Conservation (phyloP, 345 rosid species). For the Eucalyptus victrix region DNA sequence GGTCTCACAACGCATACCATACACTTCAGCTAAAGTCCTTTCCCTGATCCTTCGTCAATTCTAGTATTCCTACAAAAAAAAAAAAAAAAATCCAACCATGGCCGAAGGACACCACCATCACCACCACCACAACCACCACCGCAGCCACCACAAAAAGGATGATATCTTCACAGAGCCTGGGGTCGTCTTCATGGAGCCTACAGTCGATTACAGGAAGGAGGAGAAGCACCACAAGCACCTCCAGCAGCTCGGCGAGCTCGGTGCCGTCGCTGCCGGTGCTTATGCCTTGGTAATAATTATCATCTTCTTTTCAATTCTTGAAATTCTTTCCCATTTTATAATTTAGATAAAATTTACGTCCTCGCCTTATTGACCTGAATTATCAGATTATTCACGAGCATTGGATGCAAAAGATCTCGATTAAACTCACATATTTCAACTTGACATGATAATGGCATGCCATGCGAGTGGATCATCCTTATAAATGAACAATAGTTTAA, state of each 20-base stretch:
- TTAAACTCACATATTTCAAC: not conserved
- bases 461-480: too few relatives aligned
- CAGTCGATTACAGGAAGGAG: slow-evolving; percentile 22
- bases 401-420: not conserved
- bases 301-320: not conserved
- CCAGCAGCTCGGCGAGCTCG: slow-evolving; percentile 33
- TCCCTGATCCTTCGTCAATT: not conserved
- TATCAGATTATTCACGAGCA: not conserved
- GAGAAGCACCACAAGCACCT: slow-evolving; percentile 57
- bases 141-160: slow-evolving; percentile 20
- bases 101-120: slow-evolving; percentile 33
- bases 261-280: slow-evolving; percentile 25
- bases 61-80: not conserved
- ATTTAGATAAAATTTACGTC: not conserved
- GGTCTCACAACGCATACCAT: not conserved
- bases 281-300: slow-evolving; percentile 29
- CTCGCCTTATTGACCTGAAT: not conserved
- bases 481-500: too few relatives aligned
- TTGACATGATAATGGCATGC: not conserved
- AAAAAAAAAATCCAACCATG: slow-evolving; percentile 6
- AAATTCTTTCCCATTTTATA: not conserved
- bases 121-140: not conserved
- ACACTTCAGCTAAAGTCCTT: not conserved
- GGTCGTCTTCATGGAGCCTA: not conserved
- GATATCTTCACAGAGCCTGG: not conserved